A percentile compares a stretch with the other conserved stretches of the same genome.
phyloP scores from a whole-genome alignment of 345 rosid species.

The Durio zibethinus region DNA sequence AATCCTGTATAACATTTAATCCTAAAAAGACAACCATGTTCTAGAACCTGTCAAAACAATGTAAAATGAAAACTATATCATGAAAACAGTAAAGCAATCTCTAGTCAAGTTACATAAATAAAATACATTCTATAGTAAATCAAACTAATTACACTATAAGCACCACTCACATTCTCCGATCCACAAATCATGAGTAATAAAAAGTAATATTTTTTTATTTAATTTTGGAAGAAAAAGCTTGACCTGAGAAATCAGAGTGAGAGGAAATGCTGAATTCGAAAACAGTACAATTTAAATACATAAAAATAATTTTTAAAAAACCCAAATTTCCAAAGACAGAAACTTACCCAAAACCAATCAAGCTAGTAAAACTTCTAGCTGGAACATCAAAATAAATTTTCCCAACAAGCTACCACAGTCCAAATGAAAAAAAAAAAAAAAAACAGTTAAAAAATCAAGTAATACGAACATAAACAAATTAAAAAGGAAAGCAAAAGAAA shows the following conservation, averaged over 20 bases:
- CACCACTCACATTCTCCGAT: neutral
- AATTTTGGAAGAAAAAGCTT: neutral
- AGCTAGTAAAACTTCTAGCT: neutral
- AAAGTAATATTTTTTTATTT: neutral
- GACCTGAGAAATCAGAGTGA: neutral
- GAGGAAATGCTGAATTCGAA: neutral
- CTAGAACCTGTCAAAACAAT: neutral
- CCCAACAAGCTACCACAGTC: neutral
- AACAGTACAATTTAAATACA: neutral
- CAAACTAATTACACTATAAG: too few relatives aligned
- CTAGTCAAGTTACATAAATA: neutral
- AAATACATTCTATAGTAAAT: neutral
- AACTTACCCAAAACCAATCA: neutral
- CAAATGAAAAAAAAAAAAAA: neutral
- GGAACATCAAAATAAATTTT: neutral
- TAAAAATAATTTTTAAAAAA: too few relatives aligned
- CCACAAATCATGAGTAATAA: neutral
- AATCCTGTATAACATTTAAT: neutral
- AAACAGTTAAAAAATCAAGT: neutral
- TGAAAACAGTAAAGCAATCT: neutral
- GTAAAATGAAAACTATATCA: neutral
- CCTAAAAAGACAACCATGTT: neutral
- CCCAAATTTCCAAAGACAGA: neutral
- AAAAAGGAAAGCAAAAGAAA: neutral
- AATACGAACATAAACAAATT: neutral